A percentile compares a stretch with the other conserved stretches of the same genome.
Conservation (phyloP, 805 yeast genomes). For the Ogataea henricii region DNA sequence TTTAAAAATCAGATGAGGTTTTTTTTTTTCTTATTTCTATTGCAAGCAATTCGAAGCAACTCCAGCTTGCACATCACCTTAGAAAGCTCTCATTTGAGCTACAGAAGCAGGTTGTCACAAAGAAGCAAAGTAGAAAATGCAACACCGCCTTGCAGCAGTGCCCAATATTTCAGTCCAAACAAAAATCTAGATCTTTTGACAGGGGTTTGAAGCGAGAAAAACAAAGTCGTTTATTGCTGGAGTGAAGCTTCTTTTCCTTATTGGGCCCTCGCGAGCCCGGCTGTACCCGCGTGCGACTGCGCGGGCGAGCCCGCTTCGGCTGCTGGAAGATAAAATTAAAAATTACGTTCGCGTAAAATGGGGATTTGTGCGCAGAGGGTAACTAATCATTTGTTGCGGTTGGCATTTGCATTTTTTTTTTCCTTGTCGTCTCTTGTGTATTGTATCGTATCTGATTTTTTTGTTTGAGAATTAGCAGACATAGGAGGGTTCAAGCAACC, state of each 20-base stretch:
- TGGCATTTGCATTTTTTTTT: conserved; percentile 2
- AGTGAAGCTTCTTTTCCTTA: neutral
- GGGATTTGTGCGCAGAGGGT: conserved; percentile 2
- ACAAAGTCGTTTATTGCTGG: neutral
- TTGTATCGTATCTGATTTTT: neutral
- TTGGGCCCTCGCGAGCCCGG: neutral
- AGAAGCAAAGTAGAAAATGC: neutral
- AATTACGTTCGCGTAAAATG: neutral
- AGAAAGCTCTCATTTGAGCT: too few relatives aligned
- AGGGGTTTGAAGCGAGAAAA: neutral
- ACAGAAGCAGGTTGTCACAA: too few relatives aligned
- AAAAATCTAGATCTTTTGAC: conserved; percentile 4
- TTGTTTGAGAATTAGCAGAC: neutral
- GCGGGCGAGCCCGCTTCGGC: neutral
- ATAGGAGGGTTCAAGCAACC: neutral
- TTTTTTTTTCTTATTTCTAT: too few relatives aligned
- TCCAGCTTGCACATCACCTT: too few relatives aligned
- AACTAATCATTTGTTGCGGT: conserved; percentile 4
- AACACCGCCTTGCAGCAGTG: too few relatives aligned
- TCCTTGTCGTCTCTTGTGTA: conserved; percentile 6
- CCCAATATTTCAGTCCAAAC: neutral
- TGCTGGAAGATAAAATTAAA: neutral
- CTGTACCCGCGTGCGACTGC: neutral
- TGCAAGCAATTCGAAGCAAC: too few relatives aligned
- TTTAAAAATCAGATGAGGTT: neutral